Percentiles rank a stretch among this genome's conserved stretches.
These are phyloP conservation scores for Auriscalpium vulgare DNA, from an alignment of 768 basidiomycete genomes.

Conservation along the genomic window DNA sequence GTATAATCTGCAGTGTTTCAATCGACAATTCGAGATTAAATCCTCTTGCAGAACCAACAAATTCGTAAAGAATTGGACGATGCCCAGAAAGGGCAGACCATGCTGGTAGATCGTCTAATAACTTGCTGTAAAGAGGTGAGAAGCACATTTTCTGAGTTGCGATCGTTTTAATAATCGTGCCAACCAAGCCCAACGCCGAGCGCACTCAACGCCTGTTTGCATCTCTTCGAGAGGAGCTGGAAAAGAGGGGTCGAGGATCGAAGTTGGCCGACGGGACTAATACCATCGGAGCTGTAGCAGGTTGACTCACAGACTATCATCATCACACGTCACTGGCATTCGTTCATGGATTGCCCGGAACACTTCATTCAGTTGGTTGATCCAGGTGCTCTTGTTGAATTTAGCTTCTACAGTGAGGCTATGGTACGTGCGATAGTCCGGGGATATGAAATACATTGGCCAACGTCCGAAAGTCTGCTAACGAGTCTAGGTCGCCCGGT, in stretches of 20 bases:
- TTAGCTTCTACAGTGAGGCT: no score
- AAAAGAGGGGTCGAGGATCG: constrained; percentile 47
- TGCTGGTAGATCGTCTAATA: constrained; percentile 78
- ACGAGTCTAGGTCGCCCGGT: not conserved
- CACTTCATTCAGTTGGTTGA: no score
- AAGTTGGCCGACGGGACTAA: constrained; percentile 16
- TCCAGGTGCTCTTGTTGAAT: no score
- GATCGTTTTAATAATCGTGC: not conserved
- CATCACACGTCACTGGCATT: no score
- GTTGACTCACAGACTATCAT: not conserved
- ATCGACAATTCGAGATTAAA: not conserved
- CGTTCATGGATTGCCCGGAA: no score
- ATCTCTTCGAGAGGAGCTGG: constrained; percentile 76
- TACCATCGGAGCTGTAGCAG: not conserved
- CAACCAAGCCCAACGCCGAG: constrained; percentile 66
- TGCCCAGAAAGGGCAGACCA: constrained; percentile 68
- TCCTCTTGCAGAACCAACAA: constrained; percentile 44
- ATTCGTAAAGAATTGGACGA: constrained; percentile 73
- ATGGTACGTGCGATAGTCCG: no score
- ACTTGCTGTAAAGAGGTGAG: constrained; percentile 84
- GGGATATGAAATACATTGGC: no score
- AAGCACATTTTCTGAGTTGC: constrained; percentile 3
- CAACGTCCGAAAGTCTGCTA: no score
- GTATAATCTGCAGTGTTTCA: constrained; percentile 27
- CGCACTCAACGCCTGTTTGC: constrained; percentile 75